These are phyloP conservation scores for Xylaria cubensis DNA, from an alignment of 495 filamentous ascomycete genomes.

Conservation along the genomic window DNA sequence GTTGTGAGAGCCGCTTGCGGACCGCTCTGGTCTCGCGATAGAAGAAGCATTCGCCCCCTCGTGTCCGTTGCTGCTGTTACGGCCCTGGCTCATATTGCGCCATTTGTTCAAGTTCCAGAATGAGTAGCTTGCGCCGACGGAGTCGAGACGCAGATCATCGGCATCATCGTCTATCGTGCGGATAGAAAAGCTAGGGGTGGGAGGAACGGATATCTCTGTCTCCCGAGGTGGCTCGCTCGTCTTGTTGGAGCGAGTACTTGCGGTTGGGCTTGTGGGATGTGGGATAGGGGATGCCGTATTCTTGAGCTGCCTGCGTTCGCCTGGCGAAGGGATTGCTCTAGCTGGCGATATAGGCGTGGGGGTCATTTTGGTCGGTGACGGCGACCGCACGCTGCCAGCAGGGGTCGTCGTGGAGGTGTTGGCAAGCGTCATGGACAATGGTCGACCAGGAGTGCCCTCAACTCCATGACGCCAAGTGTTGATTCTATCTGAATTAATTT, in stretches of 20 bases:
- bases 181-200: conserved; percentile 51
- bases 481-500: conserved; percentile 81
- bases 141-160: conserved; percentile 37
- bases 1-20: conserved; percentile 22
- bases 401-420: conserved; percentile 37
- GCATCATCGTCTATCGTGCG: conserved; percentile 39
- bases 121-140: conserved; percentile 39
- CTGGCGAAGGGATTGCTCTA: conserved; percentile 46
- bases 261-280: conserved; percentile 30
- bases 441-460: conserved; percentile 47
- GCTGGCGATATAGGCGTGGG: conserved; percentile 35
- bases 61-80: conserved; percentile 31
- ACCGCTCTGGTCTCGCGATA: conserved; percentile 26
- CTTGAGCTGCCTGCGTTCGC: conserved; percentile 49
- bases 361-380: conserved; percentile 54
- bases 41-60: conserved; percentile 17
- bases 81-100: conserved; percentile 46
- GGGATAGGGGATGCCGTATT: conserved; percentile 34
- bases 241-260: conserved; percentile 29
- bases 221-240: conserved; percentile 29
- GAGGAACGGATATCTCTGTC: conserved; percentile 34
- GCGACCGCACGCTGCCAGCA: conserved; percentile 53
- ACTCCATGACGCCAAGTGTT: conserved; percentile 89
- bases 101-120: conserved; percentile 57
- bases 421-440: conserved; percentile 38